Evolutionary conservation across 495 filamentous ascomycete genomes (phyloP), one percentile per base, ranked within the genome.

Genomic region (Penicillium cinerascens): DNA sequence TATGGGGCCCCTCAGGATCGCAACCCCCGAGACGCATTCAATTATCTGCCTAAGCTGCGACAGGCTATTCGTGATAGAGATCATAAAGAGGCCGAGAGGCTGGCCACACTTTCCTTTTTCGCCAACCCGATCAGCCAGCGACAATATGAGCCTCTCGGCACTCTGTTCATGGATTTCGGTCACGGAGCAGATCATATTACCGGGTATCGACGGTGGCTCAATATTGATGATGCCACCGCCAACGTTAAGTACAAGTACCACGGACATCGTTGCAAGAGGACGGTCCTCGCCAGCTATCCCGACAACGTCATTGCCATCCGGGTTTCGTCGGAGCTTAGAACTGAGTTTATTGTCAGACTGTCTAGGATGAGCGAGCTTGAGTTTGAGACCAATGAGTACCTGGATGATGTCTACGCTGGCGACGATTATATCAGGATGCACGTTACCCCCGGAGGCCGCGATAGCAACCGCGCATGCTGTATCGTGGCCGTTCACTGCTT

Each of bases 1-100:
- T 78, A 72, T 57, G 79, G 78, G 33, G 70, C 66, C 13, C 67
- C 66, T 20, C 72, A 77, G 57, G 62, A 79, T 49, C 69, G 78
- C 17, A 72, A 70, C 26, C 75, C 73, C 13, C 59, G 52, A 11
- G 61, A 67, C 25, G 68, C 78, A 1, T 50, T 68, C 16, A 38
- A 50, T 11, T 61, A 70, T 40, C 63, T 76, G 15, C 66, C 67
- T 23, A 59, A 45, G 11, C 54, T 81, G 3, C 63, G 76, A 50
- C 58, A 64, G 18, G 64, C 77, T 22, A 68, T 82, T 18, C 61
- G 68, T 6, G 54, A 63, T 1, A 74, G 73, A 8, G 58, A 75
- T 17, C 70, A 78, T 46, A 44, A 49, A 6, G 63, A 69, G 23
- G 80, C 80, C 0, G 73, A 72, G 42, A 58, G 69, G 26, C 53